These are phyloP conservation scores for Solanum etuberosum DNA, from an alignment of 257 asterid genomes.

Conservation along the genomic window DNA sequence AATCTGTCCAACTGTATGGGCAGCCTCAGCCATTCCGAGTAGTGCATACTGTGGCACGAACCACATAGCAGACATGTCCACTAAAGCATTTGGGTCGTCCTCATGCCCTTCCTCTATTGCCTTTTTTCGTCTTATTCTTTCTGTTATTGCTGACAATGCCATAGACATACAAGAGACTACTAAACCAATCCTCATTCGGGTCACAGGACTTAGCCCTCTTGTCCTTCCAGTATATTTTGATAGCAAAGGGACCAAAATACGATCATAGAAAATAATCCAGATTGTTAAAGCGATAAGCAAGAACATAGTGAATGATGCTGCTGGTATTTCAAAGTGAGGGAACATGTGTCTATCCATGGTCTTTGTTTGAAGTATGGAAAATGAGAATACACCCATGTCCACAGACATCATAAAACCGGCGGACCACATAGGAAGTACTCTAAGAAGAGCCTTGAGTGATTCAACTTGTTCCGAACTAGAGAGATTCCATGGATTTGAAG, in stretches of 20 bases:
- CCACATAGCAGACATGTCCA: slow-evolving; percentile 19
- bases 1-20: slow-evolving; percentile 3
- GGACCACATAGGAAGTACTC: slow-evolving; percentile 7
- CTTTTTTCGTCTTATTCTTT: background rate
- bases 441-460: slow-evolving; percentile 4
- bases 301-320: slow-evolving; percentile 13
- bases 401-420: background rate
- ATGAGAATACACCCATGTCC: background rate
- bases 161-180: background rate
- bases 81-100: background rate
- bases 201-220: background rate
- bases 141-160: slow-evolving; percentile 4
- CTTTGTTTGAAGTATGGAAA: background rate
- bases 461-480: slow-evolving; percentile 10
- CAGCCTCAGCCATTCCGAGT: slow-evolving; percentile 8
- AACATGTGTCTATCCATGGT: slow-evolving; percentile 7
- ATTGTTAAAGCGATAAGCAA: background rate
- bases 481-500: background rate
- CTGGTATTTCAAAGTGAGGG: slow-evolving; percentile 8
- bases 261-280: slow-evolving; percentile 7
- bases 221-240: background rate
- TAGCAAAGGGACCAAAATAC: background rate
- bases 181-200: slow-evolving; percentile 11
- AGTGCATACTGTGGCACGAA: slow-evolving; percentile 6
- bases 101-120: background rate